Evolutionary conservation across 2,329 filamentous ascomycete species (phyloP), one percentile per base, ranked within the genome.

Genomic region (Neobulgaria alba): DNA sequence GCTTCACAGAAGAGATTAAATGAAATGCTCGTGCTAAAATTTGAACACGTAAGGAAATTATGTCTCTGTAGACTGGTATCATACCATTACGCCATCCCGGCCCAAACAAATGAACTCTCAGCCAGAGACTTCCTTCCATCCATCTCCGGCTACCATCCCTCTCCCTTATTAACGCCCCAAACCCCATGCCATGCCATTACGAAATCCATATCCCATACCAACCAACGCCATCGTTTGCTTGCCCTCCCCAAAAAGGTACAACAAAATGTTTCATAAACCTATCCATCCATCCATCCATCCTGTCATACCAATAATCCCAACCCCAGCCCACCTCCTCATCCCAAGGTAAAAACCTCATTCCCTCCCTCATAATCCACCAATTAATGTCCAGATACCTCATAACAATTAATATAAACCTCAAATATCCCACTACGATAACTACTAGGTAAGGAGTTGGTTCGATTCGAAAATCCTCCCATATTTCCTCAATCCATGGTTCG

Each of bases 381-480:
- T 46, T 33, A 7, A 44, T 16, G 10, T 19, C 36, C 33, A 49
- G 49, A 42, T 54, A 56, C 31, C 49, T 39, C 14, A 40, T 40
- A 2, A 52, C 38, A 15, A 56, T 33, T 8, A 55, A 37, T 29
- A 54, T 41, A 12, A 49, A 49, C 3, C 49, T 51, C 7, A 53
- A 31, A 35, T 56, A 55, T 14, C 42, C 41, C 17, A 51, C 43
- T 16, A 48, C 48, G 3, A 45, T 51, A 14, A 42, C 41, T 16
- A 53, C 51, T 21, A 54, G 33, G 26, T 53, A 51, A 9, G 55
- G 52, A n/a, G 51, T 55, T 23, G 51, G 55, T 31, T 56, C 53
- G 33, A 56, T 43, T 4, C 49, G 34, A 32, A 56, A 53, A 36
- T 57, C 51, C 5, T 51, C 31, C 47, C 48, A 54, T 12, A 56